Conservation (phyloP, 306 rosid species). For the Lithocarpus polystachyus region DNA sequence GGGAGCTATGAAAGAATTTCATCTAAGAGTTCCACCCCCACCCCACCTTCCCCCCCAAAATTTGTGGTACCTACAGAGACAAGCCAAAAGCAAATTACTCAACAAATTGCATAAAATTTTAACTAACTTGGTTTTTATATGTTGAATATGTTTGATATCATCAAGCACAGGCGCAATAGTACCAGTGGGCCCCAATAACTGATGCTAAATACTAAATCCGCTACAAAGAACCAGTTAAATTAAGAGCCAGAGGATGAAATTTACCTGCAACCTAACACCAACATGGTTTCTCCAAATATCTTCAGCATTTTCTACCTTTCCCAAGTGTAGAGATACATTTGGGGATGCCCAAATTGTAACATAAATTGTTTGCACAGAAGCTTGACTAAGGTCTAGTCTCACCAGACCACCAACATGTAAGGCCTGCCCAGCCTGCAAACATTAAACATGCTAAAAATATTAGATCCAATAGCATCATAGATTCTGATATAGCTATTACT, state of each 20-base stretch:
- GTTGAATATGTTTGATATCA: neutral
- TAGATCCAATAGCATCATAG: conserved; percentile 14
- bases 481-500: conserved; percentile 6
- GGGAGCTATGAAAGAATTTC: neutral
- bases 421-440: conserved; percentile 77
- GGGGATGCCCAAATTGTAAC: conserved; percentile 86
- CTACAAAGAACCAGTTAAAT: neutral
- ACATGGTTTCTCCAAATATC: conserved; percentile 82
- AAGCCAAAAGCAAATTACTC: neutral
- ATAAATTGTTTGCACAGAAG: conserved; percentile 79
- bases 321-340: conserved; percentile 81
- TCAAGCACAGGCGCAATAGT: neutral
- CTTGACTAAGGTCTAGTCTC: conserved; percentile 71
- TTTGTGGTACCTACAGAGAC: neutral
- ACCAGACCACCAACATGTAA: conserved; percentile 74
- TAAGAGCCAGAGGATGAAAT: neutral
- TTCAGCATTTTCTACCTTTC: conserved; percentile 85
- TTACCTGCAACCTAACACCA: conserved; percentile 83
- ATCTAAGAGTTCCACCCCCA: neutral
- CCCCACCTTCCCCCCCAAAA: too few species aligned
- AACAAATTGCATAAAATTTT: neutral
- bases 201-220: neutral
- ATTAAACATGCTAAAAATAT: conserved; percentile 3
- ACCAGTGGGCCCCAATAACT: neutral
- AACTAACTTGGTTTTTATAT: neutral